Evolutionary conservation across 2,329 filamentous ascomycete species (phyloP).

Genomic region (Thermochaetoides dissita): DNA sequence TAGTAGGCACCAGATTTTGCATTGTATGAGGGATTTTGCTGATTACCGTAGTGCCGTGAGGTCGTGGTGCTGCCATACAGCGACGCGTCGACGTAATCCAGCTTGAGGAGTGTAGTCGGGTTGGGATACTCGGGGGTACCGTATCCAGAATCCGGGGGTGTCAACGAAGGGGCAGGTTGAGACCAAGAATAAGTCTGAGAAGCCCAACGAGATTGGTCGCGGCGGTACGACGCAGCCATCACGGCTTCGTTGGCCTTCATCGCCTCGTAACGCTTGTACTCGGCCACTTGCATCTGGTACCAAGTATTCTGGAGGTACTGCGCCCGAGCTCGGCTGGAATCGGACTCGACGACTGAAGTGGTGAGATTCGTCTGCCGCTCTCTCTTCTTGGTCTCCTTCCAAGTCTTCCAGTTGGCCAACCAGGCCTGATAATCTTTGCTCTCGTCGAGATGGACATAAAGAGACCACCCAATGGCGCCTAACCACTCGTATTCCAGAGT

Average conservation of each 20-base stretch:
- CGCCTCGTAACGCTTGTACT: slow-evolving; percentile 32
- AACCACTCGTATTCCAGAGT: slow-evolving; percentile 80
- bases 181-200: slow-evolving; percentile 20
- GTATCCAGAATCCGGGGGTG: slow-evolving; percentile 47
- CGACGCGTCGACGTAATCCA: slow-evolving; percentile 44
- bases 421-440: slow-evolving; percentile 56
- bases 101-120: slow-evolving; percentile 40
- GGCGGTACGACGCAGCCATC: slow-evolving; percentile 24
- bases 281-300: slow-evolving; percentile 40
- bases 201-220: slow-evolving; percentile 31
- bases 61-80: slow-evolving; percentile 20
- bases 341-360: slow-evolving; percentile 33
- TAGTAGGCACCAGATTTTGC: slow-evolving; percentile 29
- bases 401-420: slow-evolving; percentile 46
- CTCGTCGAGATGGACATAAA: slow-evolving; percentile 73
- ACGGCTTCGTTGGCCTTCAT: slow-evolving; percentile 26
- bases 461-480: slow-evolving; percentile 63
- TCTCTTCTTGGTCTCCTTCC: slow-evolving; percentile 41
- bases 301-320: slow-evolving; percentile 29
- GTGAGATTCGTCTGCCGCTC: slow-evolving; percentile 35
- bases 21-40: slow-evolving; percentile 26
- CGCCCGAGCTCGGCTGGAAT: slow-evolving; percentile 22
- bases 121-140: slow-evolving; percentile 45
- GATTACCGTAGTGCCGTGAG: slow-evolving; percentile 24
- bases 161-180: slow-evolving; percentile 27